Evolutionary conservation across 139 green algal species (phyloP).

Genomic region (Volvox reticuliferus): DNA sequence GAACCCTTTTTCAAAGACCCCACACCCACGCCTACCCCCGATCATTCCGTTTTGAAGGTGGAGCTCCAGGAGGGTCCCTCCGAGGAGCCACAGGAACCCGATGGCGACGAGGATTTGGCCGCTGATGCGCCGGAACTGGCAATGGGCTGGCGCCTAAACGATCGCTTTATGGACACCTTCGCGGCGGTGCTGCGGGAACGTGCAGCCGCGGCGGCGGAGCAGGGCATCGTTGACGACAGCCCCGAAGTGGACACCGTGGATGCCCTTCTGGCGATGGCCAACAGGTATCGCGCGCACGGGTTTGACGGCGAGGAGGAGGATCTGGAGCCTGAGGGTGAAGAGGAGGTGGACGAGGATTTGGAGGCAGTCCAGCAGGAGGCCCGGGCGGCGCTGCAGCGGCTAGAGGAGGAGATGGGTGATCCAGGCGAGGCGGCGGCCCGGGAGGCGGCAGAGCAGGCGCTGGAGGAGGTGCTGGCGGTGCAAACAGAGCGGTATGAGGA

Average conservation of each 20-base stretch:
- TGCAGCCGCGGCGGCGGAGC: background rate
- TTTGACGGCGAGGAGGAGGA: slow-evolving; percentile 7
- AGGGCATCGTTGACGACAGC: background rate
- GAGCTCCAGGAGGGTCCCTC: background rate
- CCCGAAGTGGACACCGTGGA: slow-evolving; percentile 9
- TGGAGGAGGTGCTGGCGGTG: background rate
- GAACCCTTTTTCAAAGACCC: no score
- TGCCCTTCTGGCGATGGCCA: slow-evolving; percentile 12
- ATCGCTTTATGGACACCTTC: background rate
- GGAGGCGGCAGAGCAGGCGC: background rate
- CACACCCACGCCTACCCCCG: no score
- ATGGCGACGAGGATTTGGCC: background rate
- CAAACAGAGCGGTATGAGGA: background rate
- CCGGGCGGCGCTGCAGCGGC: background rate
- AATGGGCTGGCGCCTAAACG: slow-evolving; percentile 1
- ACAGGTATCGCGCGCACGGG: background rate
- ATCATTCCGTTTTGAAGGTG: background rate
- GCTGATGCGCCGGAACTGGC: background rate
- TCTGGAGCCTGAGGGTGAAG: background rate
- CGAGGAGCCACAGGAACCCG: background rate
- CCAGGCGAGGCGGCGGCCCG: background rate
- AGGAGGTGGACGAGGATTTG: background rate
- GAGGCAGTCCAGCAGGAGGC: background rate
- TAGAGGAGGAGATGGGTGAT: background rate
- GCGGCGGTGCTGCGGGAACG: background rate